Percentiles rank a stretch among this genome's conserved stretches.
phyloP scores from a whole-genome alignment of 73 alveolate species.

The Durusdinium trenchii region DNA sequence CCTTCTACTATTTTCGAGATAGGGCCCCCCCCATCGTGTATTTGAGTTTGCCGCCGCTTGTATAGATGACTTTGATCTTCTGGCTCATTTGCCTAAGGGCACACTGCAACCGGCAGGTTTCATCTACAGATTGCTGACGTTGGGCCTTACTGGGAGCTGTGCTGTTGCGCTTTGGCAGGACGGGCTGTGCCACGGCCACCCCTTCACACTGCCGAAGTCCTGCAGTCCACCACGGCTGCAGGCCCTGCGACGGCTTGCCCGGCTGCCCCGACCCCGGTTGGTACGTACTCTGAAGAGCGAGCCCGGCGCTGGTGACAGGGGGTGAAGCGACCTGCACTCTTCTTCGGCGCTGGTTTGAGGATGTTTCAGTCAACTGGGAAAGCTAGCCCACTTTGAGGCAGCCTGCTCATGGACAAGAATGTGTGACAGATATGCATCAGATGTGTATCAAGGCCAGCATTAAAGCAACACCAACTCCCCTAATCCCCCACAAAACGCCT shows the following conservation, averaged over 20 bases:
- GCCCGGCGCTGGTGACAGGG: not conserved
- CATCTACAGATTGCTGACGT: conserved; percentile 44
- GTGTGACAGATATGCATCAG: conserved; percentile 89
- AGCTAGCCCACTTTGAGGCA: conserved; percentile 24
- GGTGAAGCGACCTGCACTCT: not conserved
- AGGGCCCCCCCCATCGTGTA: too few species aligned
- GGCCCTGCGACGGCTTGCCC: conserved; percentile 71
- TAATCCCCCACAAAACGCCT: not conserved
- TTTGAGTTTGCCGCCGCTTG: too few species aligned
- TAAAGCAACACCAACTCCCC: not conserved
- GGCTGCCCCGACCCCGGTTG: not conserved
- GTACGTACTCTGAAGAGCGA: not conserved
- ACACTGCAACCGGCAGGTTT: too few species aligned
- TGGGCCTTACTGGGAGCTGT: conserved; percentile 75
- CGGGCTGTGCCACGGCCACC: not conserved
- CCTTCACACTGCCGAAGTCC: not conserved
- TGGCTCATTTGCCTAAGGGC: too few species aligned
- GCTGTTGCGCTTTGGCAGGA: conserved; percentile 89
- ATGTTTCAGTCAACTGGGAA: not conserved
- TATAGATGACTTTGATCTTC: too few species aligned
- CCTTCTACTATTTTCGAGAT: too few species aligned
- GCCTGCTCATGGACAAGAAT: conserved; percentile 89
- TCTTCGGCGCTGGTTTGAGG: not conserved
- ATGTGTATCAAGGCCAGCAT: conserved; percentile 67
- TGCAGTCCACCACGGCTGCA: not conserved